Evolutionary conservation across 371 early-diverging fungal genomes (phyloP).

Genomic region (Mortierella sp.): DNA sequence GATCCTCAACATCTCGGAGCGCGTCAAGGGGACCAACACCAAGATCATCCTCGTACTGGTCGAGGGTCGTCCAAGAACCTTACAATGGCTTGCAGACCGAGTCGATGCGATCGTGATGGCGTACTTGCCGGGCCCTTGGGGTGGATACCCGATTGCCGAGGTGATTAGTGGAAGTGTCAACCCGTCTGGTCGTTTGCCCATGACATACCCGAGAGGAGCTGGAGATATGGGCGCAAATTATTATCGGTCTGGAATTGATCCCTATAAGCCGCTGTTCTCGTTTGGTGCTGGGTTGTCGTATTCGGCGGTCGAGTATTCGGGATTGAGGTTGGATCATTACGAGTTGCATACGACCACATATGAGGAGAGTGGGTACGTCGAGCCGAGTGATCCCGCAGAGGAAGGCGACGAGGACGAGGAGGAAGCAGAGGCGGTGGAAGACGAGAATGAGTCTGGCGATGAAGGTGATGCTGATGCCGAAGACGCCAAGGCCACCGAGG

Average conservation of each 20-base stretch:
- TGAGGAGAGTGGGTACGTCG: background rate
- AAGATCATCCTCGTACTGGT: constrained; percentile 67
- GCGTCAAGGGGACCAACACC: constrained; percentile 36
- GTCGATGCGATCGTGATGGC: constrained; percentile 67
- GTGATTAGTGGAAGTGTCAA: constrained; percentile 62
- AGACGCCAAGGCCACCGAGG: background rate
- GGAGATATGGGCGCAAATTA: constrained; percentile 52
- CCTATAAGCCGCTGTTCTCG: constrained; percentile 64
- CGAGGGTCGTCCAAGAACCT: constrained; percentile 71
- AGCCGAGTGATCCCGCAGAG: background rate
- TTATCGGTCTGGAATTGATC: constrained; percentile 42
- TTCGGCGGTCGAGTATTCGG: constrained; percentile 64
- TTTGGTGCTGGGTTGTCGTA: constrained; percentile 78
- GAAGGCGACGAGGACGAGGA: constrained; percentile 2
- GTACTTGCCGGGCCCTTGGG: constrained; percentile 74
- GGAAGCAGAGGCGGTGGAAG: background rate
- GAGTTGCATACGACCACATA: constrained; percentile 19
- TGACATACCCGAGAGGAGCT: constrained; percentile 70
- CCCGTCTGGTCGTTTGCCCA: constrained; percentile 64
- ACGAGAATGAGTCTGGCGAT: background rate
- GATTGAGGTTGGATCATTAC: constrained; percentile 47
- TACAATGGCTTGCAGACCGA: constrained; percentile 57
- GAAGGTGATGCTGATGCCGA: background rate
- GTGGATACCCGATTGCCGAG: constrained; percentile 68
- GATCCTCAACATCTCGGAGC: constrained; percentile 31